Evolutionary conservation across 495 filamentous ascomycete species (phyloP), one percentile per base, ranked within the genome.

Genomic region (Aspergillus asperescens): DNA sequence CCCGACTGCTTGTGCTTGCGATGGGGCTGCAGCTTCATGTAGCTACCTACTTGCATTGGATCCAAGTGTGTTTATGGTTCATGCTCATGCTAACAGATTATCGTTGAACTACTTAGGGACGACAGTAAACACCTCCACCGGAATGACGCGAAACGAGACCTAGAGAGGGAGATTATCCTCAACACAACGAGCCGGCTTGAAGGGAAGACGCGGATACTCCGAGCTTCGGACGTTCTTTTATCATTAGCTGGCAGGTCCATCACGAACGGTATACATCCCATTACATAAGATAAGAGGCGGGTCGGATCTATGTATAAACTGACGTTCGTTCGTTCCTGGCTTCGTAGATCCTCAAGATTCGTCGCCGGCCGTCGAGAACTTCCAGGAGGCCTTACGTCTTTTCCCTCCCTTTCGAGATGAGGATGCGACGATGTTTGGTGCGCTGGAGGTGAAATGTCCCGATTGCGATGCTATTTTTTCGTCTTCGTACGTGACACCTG

Each of bases 381-480:
- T 61, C 18, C 57, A 65, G 23, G 61, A 68, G 48, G 61, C 49
- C n/a, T 38, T 68, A 15, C 60, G 62, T 18, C 45, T 61, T 3
- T 68, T 63, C 15, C 65, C 65, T 3, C 62, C 62, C 1, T 59
- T 60, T 50, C 59, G 53, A 15, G 61, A 65, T 51, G 60, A 64
- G 23, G 65, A 68, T 32, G 57, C 47, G 4, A 37, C 55, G 16
- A 54, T 27, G 4, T 47, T 62, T 1, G 62, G 61, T 48, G 57
- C 57, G 13, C 50, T 61, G 29, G 59, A 68, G 39, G 54, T 58
- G 27, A 50, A 56, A 44, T 68, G 65, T 40, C 54, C 58, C 4
- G 65, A 68, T 43, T 68, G 65, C 48, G 61, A 65, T 39, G 65
- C 62, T 1, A 54, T 64, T 4, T 68, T 63, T 44, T 68, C 65